Percentiles rank a stretch among this genome's conserved stretches.
phyloP scores from a whole-genome alignment of 371 early-diverging fungal genomes.

The Rhizopus delemar region DNA sequence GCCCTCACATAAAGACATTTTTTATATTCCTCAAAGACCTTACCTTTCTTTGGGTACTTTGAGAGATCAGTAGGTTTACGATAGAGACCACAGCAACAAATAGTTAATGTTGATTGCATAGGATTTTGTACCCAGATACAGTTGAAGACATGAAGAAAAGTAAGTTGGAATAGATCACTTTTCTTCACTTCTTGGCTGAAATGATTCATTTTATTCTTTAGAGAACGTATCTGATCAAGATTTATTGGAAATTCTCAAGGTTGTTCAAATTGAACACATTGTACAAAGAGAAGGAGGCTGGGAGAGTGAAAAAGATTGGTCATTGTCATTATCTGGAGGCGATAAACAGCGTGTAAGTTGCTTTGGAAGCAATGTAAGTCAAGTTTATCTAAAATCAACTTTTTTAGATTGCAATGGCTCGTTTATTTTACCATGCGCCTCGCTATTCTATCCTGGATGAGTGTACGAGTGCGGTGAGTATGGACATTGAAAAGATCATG shows the following conservation, averaged over 20 bases:
- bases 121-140: slow-evolving; percentile 85
- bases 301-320: slow-evolving; percentile 85
- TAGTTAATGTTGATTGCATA: slow-evolving; percentile 8
- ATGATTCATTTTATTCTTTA: not conserved
- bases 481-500: slow-evolving; percentile 89
- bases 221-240: slow-evolving; percentile 65
- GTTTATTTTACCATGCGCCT: slow-evolving; percentile 89
- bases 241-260: slow-evolving; percentile 68
- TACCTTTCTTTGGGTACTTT: slow-evolving; percentile 93
- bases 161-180: slow-evolving; percentile 8
- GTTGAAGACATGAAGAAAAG: slow-evolving; percentile 66
- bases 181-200: too few species aligned
- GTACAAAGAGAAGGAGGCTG: slow-evolving; percentile 90
- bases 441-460: slow-evolving; percentile 89
- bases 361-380: too few species aligned
- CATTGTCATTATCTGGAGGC: slow-evolving; percentile 80
- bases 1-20: slow-evolving; percentile 82
- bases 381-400: not conserved
- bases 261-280: slow-evolving; percentile 76
- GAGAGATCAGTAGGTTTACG: slow-evolving; percentile 77
- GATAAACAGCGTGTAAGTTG: slow-evolving; percentile 79
- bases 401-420: slow-evolving; percentile 79
- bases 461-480: slow-evolving; percentile 90
- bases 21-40: slow-evolving; percentile 96
- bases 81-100: not conserved